Conservation (phyloP, 2,329 filamentous ascomycete species). For the Cladosporium sp. region DNA sequence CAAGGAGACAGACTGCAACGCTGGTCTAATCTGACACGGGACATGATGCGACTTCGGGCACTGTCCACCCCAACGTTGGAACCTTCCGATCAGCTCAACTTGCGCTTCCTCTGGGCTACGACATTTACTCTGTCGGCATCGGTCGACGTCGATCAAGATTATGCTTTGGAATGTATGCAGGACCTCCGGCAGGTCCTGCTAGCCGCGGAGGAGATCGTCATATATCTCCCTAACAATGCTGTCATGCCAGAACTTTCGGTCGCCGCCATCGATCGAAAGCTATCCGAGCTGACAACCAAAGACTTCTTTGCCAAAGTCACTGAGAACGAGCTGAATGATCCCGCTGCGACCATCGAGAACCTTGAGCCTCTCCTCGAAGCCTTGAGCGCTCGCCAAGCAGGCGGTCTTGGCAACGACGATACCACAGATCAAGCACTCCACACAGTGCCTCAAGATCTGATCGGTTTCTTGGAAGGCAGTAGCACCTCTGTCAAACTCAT, state of each 20-base stretch:
- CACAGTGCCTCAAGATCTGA: conserved; percentile 62
- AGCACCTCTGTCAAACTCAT: conserved; percentile 80
- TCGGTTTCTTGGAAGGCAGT: conserved; percentile 77
- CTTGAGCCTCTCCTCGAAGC: conserved; percentile 85
- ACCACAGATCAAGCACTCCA: not conserved
- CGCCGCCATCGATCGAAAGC: conserved; percentile 80
- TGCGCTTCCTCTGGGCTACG: conserved; percentile 65
- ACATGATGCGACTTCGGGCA: conserved; percentile 42
- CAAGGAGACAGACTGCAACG: conserved; percentile 58
- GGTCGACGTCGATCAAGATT: conserved; percentile 53
- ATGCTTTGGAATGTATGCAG: conserved; percentile 58
- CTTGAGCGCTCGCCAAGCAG: conserved; percentile 39
- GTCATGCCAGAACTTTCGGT: conserved; percentile 84
- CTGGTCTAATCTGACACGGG: conserved; percentile 57
- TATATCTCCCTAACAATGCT: conserved; percentile 74
- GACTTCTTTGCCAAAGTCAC: conserved; percentile 94
- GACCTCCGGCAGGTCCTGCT: conserved; percentile 57
- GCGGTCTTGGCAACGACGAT: not conserved
- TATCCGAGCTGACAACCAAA: conserved; percentile 89
- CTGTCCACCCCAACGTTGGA: conserved; percentile 18
- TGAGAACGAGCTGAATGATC: conserved; percentile 74
- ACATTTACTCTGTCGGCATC: conserved; percentile 58
- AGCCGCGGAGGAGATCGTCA: conserved; percentile 45
- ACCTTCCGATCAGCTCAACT: conserved; percentile 37
- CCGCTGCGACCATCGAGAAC: conserved; percentile 81